Conservation (phyloP, 2,329 filamentous ascomycete genomes). For the Paraphoma chrysanthemicola region DNA sequence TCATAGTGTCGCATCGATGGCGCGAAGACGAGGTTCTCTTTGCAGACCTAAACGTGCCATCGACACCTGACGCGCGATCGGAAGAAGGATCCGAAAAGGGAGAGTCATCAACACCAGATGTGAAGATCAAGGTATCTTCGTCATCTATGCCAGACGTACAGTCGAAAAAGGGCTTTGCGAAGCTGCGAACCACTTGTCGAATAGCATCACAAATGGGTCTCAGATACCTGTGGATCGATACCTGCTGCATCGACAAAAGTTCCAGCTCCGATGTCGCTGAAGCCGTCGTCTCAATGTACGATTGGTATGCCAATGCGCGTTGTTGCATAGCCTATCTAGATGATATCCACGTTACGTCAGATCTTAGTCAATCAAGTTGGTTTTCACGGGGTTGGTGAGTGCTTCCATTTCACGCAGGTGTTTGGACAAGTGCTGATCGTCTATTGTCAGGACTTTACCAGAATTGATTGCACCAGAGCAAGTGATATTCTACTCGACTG, state of each 20-base stretch:
- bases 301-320: background rate
- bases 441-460: background rate
- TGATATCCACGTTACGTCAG: background rate
- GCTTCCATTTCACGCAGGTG: background rate
- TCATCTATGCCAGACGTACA: no score
- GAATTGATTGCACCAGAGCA: constrained; percentile 9
- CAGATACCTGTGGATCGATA: background rate
- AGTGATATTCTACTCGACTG: background rate
- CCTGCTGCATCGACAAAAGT: constrained; percentile 3
- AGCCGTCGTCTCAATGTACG: background rate
- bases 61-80: background rate
- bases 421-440: background rate
- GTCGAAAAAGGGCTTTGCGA: background rate
- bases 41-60: background rate
- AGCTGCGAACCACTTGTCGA: background rate
- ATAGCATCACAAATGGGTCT: background rate
- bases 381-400: background rate
- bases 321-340: background rate
- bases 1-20: constrained; percentile 3
- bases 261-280: background rate
- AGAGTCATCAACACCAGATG: background rate
- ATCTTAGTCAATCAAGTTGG: background rate
- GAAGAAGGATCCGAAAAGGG: background rate
- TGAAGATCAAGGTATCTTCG: no score
- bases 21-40: background rate